Conservation (phyloP, 352 stramenopile genomes). For the Elongisporangium anandrum region DNA sequence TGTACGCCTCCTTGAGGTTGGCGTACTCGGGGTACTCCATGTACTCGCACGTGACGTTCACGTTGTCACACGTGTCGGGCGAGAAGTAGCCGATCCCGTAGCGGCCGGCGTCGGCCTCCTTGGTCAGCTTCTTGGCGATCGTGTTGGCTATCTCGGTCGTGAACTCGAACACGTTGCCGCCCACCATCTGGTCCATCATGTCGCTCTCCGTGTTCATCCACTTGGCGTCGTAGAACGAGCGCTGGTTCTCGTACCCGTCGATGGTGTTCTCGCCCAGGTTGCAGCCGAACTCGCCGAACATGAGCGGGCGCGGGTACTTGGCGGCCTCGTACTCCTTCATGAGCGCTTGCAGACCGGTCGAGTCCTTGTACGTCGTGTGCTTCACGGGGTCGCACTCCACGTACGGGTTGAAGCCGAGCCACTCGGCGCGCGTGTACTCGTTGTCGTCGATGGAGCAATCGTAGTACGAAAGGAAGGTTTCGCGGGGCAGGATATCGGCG, state of each 20-base stretch:
- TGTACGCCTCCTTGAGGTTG: slow-evolving; percentile 51
- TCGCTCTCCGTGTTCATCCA: slow-evolving; percentile 40
- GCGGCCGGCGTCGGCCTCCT: slow-evolving; percentile 27
- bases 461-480: slow-evolving; percentile 38
- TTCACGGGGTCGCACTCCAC: slow-evolving; percentile 43
- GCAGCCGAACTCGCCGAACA: slow-evolving; percentile 59
- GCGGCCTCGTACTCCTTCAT: slow-evolving; percentile 40
- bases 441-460: slow-evolving; percentile 35
- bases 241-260: slow-evolving; percentile 43
- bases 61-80: slow-evolving; percentile 41
- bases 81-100: slow-evolving; percentile 47
- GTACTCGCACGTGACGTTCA: slow-evolving; percentile 31
- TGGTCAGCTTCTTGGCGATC: slow-evolving; percentile 19
- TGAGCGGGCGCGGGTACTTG: slow-evolving; percentile 34
- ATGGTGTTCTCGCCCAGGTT: slow-evolving; percentile 47
- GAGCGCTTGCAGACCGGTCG: slow-evolving; percentile 33
- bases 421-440: slow-evolving; percentile 38
- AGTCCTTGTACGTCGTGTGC: slow-evolving; percentile 34
- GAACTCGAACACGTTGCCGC: slow-evolving; percentile 39
- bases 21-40: slow-evolving; percentile 44
- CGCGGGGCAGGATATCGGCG: slow-evolving; percentile 37
- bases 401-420: slow-evolving; percentile 56
- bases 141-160: slow-evolving; percentile 33
- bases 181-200: slow-evolving; percentile 36
- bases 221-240: slow-evolving; percentile 40